Evolutionary conservation across 805 yeast genomes (phyloP).

Genomic region (Brettanomyces naardenensis): DNA sequence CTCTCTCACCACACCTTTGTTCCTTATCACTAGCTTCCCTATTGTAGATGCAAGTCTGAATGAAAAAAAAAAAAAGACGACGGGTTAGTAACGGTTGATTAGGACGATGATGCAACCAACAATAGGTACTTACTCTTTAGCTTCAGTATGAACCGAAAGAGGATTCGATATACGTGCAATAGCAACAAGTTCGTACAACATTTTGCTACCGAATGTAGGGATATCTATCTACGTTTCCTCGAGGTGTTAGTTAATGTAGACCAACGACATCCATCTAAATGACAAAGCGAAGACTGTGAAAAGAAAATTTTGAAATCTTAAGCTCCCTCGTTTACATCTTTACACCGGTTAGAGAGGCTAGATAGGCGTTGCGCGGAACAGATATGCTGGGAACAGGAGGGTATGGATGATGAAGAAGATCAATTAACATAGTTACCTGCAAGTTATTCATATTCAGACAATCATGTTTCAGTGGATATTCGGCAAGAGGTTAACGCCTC

Average conservation of each 20-base stretch:
- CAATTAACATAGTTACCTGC: neutral
- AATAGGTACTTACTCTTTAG: slow-evolving; percentile 38
- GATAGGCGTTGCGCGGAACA: too few relatives aligned
- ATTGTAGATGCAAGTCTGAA: slow-evolving; percentile 39
- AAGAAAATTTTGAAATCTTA: too few relatives aligned
- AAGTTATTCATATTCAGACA: too few relatives aligned
- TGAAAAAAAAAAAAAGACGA: slow-evolving; percentile 2
- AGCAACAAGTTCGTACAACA: slow-evolving; percentile 88
- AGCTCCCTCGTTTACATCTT: too few relatives aligned
- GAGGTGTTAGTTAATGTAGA: too few relatives aligned
- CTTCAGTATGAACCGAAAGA: slow-evolving; percentile 43
- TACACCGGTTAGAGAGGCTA: too few relatives aligned
- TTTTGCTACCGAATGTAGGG: too few relatives aligned
- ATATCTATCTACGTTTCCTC: too few relatives aligned
- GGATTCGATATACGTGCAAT: slow-evolving; percentile 75
- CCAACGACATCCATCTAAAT: too few relatives aligned
- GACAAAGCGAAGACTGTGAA: too few relatives aligned
- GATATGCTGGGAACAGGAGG: too few relatives aligned
- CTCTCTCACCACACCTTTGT: slow-evolving; percentile 90
- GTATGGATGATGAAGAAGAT: too few relatives aligned
- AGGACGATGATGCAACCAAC: neutral
- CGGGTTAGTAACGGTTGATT: neutral
- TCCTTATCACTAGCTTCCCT: slow-evolving; percentile 74
- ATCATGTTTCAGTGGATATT: slow-evolving; percentile 86
- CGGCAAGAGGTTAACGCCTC: slow-evolving; percentile 90